Evolutionary conservation across 2,329 filamentous ascomycete species (phyloP), one percentile per base, ranked within the genome.

Genomic region (Neonectria ditissima): DNA sequence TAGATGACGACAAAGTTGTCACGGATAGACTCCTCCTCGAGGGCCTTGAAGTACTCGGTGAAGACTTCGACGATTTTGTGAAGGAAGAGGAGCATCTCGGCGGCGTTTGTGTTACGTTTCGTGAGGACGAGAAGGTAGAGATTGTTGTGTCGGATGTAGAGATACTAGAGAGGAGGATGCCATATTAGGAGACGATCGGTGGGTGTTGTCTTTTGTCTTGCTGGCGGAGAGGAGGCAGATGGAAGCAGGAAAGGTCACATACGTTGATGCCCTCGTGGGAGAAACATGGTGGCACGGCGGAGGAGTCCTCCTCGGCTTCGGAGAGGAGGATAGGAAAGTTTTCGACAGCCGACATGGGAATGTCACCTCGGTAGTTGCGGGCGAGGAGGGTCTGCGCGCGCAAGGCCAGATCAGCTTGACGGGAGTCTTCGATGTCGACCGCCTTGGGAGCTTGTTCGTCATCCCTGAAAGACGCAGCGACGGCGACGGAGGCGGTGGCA

Each of bases 1-100:
- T 99, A 99, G 76, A 99, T 99, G 77, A 99, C 90, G 79, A 99
- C 96, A 78, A 99, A 99, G 84, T 99, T 99, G 84, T 99, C 96
- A 73, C 96, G 90, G 79, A 99, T 99, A 74, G 93, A 97, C 81
- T 99, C 96, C 80, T 99, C 96, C 80, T 99, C 96, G 64, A 99
- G 87, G 68, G 97, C 95, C 80, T 99, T 99, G 87, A 99, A 99
- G 84, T 99, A 99, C 81, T 99, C 96, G 63, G 96, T 99, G 78
- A 99, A 99, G 68, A 99, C 96, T 80, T 98, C 96, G 76, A 99
- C 96, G 59, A 99, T 88, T 81, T 97, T 97, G 84, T 99, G 96
- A 59, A 99, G 87, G 85, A 99, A 99, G 54, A 99, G 90, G 50
- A 99, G 89, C 73, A 99, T 97, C 82, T 99, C 96, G 82, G 96